phyloP scores from a whole-genome alignment of 2,329 filamentous ascomycete genomes.

The Neopestalotiopsis sp. region DNA sequence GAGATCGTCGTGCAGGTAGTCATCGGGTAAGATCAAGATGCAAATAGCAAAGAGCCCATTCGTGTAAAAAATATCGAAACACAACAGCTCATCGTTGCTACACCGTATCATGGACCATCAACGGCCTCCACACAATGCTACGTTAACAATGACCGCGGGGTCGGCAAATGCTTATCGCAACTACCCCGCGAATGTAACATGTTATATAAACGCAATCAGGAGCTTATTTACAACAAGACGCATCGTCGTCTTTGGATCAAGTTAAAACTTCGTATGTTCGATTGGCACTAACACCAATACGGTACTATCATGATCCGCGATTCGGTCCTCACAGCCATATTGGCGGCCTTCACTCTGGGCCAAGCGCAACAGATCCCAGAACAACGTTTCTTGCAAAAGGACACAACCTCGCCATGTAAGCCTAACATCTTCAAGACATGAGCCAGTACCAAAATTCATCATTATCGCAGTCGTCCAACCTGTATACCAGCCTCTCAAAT shows the following conservation, averaged over 20 bases:
- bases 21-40: not conserved
- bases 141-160: not conserved
- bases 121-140: not conserved
- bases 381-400: not conserved
- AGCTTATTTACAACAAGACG: not conserved
- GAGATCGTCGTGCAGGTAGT: not conserved
- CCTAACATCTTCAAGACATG: not conserved
- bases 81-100: not conserved
- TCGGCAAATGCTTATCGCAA: constrained; percentile 8
- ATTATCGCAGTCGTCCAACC: constrained; percentile 33
- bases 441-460: not conserved
- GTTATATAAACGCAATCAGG: not conserved
- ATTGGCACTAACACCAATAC: not conserved
- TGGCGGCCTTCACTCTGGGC: not conserved
- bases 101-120: constrained; percentile 4
- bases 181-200: constrained; percentile 3
- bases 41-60: not conserved
- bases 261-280: not conserved
- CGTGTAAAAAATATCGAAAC: not conserved
- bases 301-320: not conserved
- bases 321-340: not conserved
- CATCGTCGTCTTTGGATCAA: not conserved
- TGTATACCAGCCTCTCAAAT: constrained; percentile 30
- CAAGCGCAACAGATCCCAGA: constrained; percentile 1
- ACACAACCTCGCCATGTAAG: not conserved